Percentiles rank a stretch among this genome's conserved stretches.
Conservation (phyloP, 2,329 filamentous ascomycete genomes). For the Botrytis cinerea region DNA sequence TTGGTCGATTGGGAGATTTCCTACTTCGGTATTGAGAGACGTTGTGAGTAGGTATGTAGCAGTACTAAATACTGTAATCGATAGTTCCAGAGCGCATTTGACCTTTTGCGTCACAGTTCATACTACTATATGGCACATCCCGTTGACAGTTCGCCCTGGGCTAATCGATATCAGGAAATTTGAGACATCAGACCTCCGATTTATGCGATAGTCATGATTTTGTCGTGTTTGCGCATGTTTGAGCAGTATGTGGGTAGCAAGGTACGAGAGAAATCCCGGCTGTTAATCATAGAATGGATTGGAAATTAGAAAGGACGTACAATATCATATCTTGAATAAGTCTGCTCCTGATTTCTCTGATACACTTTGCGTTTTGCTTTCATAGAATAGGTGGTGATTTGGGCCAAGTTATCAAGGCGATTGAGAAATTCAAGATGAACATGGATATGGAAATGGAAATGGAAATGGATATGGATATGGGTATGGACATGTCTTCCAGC, state of each 20-base stretch:
- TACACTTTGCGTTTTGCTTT: neutral
- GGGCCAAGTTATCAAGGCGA: neutral
- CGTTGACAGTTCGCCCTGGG: neutral
- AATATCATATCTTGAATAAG: neutral
- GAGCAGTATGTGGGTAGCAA: neutral
- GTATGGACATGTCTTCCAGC: constrained; percentile 9
- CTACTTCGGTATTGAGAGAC: neutral
- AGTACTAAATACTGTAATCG: neutral
- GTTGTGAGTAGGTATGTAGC: neutral
- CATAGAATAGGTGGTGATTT: neutral
- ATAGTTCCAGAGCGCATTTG: neutral
- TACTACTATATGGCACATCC: neutral
- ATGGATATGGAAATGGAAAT: neutral
- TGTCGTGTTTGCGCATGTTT: constrained; percentile 11
- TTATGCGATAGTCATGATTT: neutral
- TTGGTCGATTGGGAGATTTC: neutral
- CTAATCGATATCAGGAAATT: neutral
- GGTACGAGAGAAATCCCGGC: neutral
- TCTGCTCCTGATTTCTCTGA: neutral
- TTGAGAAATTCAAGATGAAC: neutral
- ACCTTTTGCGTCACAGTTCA: neutral
- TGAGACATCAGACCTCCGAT: neutral
- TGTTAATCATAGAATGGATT: neutral
- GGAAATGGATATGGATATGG: constrained; percentile 22
- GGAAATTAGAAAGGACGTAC: no score